Conservation (phyloP, 2,329 filamentous ascomycete species). For the Aspergillus cejpii region DNA sequence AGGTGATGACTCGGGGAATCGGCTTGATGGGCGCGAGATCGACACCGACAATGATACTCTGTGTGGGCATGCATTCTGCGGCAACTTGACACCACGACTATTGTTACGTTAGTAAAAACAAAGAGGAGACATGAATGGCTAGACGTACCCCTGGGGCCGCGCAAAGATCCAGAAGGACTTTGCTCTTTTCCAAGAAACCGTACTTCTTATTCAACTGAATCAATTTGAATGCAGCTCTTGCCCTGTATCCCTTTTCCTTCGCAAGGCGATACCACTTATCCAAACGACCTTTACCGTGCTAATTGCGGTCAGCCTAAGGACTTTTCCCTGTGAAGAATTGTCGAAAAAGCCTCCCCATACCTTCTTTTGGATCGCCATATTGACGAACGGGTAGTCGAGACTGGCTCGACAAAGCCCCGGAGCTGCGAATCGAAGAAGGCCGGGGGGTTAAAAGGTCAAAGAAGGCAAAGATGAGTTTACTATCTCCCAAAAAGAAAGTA, state of each 20-base stretch:
- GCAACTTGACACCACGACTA: slow-evolving; percentile 95
- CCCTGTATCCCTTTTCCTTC: slow-evolving; percentile 96
- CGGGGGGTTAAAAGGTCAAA: slow-evolving; percentile 10
- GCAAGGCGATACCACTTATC: slow-evolving; percentile 99
- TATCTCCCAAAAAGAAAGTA: slow-evolving; percentile 24
- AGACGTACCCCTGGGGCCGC: slow-evolving; percentile 77
- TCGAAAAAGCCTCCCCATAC: slow-evolving; percentile 30
- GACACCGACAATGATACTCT: slow-evolving; percentile 86
- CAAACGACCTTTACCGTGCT: slow-evolving; percentile 92
- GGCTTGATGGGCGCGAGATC: slow-evolving; percentile 93
- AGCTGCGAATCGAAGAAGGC: slow-evolving; percentile 9
- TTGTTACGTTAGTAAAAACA: slow-evolving; percentile 16
- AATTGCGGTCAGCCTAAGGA: slow-evolving; percentile 25
- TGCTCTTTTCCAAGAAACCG: slow-evolving; percentile 94
- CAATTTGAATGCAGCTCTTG: slow-evolving; percentile 93
- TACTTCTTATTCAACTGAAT: slow-evolving; percentile 99
- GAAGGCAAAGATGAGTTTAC: slow-evolving; percentile 14
- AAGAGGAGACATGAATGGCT: not conserved
- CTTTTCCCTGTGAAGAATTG: not conserved
- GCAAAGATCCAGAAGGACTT: slow-evolving; percentile 93
- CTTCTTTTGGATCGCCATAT: slow-evolving; percentile 97
- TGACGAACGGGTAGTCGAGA: slow-evolving; percentile 20
- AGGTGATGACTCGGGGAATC: slow-evolving; percentile 87
- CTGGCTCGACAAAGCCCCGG: slow-evolving; percentile 19
- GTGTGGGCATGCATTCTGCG: slow-evolving; percentile 85